Conservation (phyloP, 2,329 filamentous ascomycete genomes). For the Polytolypa hystricis region DNA sequence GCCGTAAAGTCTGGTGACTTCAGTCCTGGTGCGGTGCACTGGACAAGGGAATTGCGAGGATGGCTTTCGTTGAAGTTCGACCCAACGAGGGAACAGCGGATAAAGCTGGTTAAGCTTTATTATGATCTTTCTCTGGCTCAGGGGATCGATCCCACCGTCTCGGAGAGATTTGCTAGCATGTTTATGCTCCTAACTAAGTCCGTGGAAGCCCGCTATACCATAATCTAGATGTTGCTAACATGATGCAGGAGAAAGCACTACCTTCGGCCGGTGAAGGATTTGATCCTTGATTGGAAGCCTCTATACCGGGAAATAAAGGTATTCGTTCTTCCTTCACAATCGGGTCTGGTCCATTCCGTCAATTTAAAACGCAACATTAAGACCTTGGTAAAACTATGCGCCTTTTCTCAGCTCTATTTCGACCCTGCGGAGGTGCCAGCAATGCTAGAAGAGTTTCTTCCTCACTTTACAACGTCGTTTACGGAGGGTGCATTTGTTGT, state of each 20-base stretch:
- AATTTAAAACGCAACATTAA: constrained; percentile 56
- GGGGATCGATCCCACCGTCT: constrained; percentile 67
- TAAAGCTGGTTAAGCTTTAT: constrained; percentile 79
- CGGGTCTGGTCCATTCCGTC: constrained; percentile 50
- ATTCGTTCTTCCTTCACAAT: constrained; percentile 77
- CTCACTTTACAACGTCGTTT: constrained; percentile 88
- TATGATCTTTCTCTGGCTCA: constrained; percentile 88
- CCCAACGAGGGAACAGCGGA: constrained; percentile 71
- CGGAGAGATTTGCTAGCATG: constrained; percentile 93
- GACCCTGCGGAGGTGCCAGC: constrained; percentile 74
- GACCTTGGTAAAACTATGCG: constrained; percentile 76
- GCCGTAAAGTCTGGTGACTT: constrained; percentile 88
- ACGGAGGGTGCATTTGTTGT: constrained; percentile 87
- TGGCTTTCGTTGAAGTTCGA: constrained; percentile 98
- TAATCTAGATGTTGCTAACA: constrained; percentile 17
- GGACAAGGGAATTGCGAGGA: constrained; percentile 89
- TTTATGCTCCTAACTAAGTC: constrained; percentile 92
- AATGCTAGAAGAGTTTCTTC: constrained; percentile 70
- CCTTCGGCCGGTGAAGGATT: constrained; percentile 75
- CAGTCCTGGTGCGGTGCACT: constrained; percentile 83
- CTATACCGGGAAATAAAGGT: constrained; percentile 87
- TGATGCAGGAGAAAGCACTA: constrained; percentile 77
- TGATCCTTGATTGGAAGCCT: constrained; percentile 86
- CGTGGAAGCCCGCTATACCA: constrained; percentile 22
- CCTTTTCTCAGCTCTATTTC: constrained; percentile 85